A percentile compares a stretch with the other conserved stretches of the same genome.
Conservation (phyloP, 2,329 filamentous ascomycete species). For the Diaporthe ampelina region DNA sequence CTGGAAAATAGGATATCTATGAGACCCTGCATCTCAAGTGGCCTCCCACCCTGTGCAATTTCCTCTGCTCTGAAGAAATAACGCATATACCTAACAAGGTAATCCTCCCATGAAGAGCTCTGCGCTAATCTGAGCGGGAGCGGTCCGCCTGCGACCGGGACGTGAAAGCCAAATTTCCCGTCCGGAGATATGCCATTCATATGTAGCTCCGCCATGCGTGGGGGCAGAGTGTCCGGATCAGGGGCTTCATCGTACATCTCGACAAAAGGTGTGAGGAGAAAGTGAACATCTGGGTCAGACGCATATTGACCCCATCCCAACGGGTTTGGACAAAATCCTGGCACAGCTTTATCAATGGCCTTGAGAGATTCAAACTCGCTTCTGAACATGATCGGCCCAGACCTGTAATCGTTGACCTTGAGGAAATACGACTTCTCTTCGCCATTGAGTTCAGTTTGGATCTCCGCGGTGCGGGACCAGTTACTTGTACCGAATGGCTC, state of each 20-base stretch:
- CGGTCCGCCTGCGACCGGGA: neutral
- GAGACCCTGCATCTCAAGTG: neutral
- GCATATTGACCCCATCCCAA: neutral
- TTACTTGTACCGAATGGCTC: neutral
- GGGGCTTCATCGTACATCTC: neutral
- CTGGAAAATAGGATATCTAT: neutral
- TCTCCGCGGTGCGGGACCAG: neutral
- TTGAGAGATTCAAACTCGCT: neutral
- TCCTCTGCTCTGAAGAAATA: neutral
- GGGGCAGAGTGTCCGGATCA: neutral
- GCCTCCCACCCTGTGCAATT: neutral
- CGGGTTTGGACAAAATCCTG: neutral
- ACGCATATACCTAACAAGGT: neutral
- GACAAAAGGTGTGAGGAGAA: neutral
- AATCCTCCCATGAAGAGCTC: neutral
- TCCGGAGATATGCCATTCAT: neutral
- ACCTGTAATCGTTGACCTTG: neutral
- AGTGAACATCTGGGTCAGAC: neutral
- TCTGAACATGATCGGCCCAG: neutral
- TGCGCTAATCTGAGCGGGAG: neutral
- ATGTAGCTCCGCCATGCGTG: neutral
- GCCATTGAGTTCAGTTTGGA: neutral
- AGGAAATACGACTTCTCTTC: neutral
- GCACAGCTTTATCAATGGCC: neutral
- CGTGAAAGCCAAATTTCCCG: neutral